Conservation (phyloP, 129 eudicot species). For the Centrapalus pauciflorus region DNA sequence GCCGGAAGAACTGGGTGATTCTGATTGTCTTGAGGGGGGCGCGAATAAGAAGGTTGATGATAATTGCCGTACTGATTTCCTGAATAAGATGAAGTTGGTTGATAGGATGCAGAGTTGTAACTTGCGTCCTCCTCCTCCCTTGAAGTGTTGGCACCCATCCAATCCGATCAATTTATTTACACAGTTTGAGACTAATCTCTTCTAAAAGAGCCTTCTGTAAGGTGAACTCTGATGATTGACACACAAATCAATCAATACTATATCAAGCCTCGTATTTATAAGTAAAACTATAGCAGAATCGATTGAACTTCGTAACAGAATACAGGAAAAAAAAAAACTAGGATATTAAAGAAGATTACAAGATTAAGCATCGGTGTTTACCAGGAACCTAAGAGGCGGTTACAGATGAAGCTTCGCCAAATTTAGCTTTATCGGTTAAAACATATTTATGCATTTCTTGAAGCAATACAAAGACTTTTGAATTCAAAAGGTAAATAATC, state of each 20-base stretch:
- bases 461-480: not conserved
- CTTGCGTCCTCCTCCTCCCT: constrained; percentile 50
- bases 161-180: constrained; percentile 14
- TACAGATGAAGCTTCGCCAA: constrained; percentile 23
- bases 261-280: not conserved
- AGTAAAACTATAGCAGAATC: constrained; percentile 1
- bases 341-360: not conserved
- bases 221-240: not conserved
- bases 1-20: constrained; percentile 42
- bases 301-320: not conserved
- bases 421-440: not conserved
- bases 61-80: constrained; percentile 33
- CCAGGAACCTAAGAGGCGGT: constrained; percentile 19
- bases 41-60: constrained; percentile 25
- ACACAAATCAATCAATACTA: not conserved
- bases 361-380: not conserved
- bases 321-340: not conserved
- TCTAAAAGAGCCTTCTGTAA: constrained; percentile 1
- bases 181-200: not conserved
- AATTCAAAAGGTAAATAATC: not conserved
- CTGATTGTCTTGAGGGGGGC: constrained; percentile 27
- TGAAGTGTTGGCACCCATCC: constrained; percentile 71
- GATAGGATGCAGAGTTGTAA: constrained; percentile 37
- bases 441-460: not conserved
- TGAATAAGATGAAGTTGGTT: constrained; percentile 40